Evolutionary conservation across 1,139 yeast genomes (phyloP).

Genomic region (Sugiyamaella sp.): DNA sequence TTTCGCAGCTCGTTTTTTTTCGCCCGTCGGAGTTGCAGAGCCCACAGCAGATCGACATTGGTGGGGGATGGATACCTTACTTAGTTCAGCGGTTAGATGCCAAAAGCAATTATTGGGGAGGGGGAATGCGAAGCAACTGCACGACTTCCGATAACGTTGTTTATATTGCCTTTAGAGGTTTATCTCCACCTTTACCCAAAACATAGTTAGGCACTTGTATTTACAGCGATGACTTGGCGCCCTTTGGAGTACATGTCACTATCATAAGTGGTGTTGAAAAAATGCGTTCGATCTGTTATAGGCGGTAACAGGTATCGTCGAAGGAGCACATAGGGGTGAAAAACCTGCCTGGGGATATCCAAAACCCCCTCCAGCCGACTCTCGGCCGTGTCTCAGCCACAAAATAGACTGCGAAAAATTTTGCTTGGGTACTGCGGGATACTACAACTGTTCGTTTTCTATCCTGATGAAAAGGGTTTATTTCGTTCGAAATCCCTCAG

Average conservation of each 20-base stretch:
- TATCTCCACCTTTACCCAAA: neutral
- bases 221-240: neutral
- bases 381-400: neutral
- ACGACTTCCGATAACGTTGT: slow-evolving; percentile 5
- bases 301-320: too few relatives aligned
- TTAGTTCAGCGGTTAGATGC: slow-evolving; percentile 12
- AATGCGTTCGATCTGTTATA: too few relatives aligned
- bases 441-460: slow-evolving; percentile 1
- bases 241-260: too few relatives aligned
- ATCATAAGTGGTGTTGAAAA: too few relatives aligned
- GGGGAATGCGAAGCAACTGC: slow-evolving; percentile 11
- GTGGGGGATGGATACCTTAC: slow-evolving; percentile 7
- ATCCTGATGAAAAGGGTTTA: neutral
- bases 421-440: neutral
- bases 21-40: neutral
- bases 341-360: too few relatives aligned
- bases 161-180: neutral
- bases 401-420: neutral
- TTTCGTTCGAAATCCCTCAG: slow-evolving; percentile 1
- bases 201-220: neutral
- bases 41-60: slow-evolving; percentile 3
- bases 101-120: slow-evolving; percentile 6
- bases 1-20: neutral
- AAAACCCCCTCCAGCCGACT: neutral
- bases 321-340: too few relatives aligned